A percentile compares a stretch with the other conserved stretches of the same genome.
Conservation (phyloP, 345 rosid genomes). For the Nephelium lappaceum region DNA sequence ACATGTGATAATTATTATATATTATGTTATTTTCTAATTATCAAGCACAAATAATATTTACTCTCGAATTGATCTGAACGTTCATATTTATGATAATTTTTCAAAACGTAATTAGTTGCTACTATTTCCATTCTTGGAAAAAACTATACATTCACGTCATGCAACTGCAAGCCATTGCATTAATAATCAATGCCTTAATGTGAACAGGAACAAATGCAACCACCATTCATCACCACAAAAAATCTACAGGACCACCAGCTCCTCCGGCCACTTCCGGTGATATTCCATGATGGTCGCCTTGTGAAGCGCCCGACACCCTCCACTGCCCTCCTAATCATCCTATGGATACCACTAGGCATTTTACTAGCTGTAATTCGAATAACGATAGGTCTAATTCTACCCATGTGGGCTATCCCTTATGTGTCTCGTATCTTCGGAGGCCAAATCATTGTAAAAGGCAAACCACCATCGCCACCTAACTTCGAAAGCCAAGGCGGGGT, state of each 20-base stretch:
- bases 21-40: no score
- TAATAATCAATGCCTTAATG: not conserved
- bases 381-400: slow-evolving; percentile 50
- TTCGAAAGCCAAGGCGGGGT: slow-evolving; percentile 51
- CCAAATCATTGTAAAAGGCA: slow-evolving; percentile 68
- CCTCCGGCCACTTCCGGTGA: slow-evolving; percentile 69
- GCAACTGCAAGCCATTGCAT: not conserved
- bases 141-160: no score
- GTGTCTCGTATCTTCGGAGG: slow-evolving; percentile 57
- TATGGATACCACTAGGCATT: slow-evolving; percentile 89
- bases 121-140: no score
- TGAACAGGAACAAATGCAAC: slow-evolving; percentile 57
- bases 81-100: no score
- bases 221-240: slow-evolving; percentile 44
- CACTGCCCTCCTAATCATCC: slow-evolving; percentile 66
- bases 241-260: slow-evolving; percentile 27
- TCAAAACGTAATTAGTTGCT: no score
- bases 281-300: slow-evolving; percentile 92
- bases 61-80: not conserved
- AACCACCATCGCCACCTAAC: slow-evolving; percentile 56
- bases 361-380: slow-evolving; percentile 59
- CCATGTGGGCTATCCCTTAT: slow-evolving; percentile 65
- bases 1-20: not conserved
- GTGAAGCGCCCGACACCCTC: slow-evolving; percentile 78
- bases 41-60: no score